Evolutionary conservation across 2,329 filamentous ascomycete species (phyloP), one percentile per base, ranked within the genome.

Genomic region (Colletotrichum sp.): DNA sequence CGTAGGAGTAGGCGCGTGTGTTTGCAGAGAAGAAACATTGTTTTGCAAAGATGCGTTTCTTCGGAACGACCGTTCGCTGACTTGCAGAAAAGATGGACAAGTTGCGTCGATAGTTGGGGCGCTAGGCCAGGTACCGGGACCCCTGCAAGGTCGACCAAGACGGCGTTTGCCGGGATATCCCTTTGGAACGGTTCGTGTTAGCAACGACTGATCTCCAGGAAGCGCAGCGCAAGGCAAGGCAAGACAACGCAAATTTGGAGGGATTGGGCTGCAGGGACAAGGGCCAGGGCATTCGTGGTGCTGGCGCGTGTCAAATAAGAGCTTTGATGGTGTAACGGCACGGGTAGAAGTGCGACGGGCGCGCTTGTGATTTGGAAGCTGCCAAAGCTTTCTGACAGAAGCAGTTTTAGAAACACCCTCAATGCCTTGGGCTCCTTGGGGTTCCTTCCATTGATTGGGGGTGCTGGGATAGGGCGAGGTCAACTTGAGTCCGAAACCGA

Each of bases 331-430:
- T 73, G 73, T 34, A 73, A 68, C 73, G 73, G 70, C 64, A 63
- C 63, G 68, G 55, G 63, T 72, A 48, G 61, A 34, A 26, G 55
- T 67, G 72, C 57, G 63, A 34, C 57, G 64, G 73, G 38, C 26
- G 71, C 71, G 71, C 48, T 69, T 71, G 65, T 74, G 65, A 76
- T 70, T 74, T 75, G 71, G 66, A 74, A 76, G 74, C 71, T 74
- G 74, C 74, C 74, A 74, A 70, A 76, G 71, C 48, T 71, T 74
- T 74, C 74, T 76, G 71, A 76, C 74, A 71, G 74, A 75, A 70
- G 65, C 71, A 69, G 74, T 76, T 76, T 76, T 70, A 75, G 64
- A 76, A 76, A 60, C 71, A 67, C 52, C 24, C 38, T 70, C 43
- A n/a, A 74, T 36, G 38, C 66, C 16, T 18, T 63, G 28, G 57